Evolutionary conservation across 2,329 filamentous ascomycete genomes (phyloP), one percentile per base, ranked within the genome.

Genomic region (Colletotrichum sp.): DNA sequence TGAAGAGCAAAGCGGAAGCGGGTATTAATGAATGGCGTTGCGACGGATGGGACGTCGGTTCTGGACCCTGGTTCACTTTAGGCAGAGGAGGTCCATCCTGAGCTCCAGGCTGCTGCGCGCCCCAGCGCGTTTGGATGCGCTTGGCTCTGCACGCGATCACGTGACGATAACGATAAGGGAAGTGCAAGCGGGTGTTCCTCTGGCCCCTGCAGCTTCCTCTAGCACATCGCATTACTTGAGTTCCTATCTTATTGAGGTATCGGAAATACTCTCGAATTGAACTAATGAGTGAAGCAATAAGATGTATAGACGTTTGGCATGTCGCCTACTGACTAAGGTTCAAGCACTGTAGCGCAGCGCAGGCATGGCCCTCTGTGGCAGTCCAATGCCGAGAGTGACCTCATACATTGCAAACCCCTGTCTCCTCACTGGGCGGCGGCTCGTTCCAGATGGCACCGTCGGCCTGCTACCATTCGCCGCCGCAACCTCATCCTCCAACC

Each of bases 41-140:
- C 32, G 67, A 57, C 59, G 72, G 59, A 65, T 30, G 15, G 30
- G 70, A 64, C 44, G 30, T 64, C 57, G 29, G 44, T 27, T 34
- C 36, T 52, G 25, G 64, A 65, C 71, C 74, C 74, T 29, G 27
- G 74, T 52, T 76, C 49, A 69, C 16, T 73, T 74, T 76, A 76
- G 74, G 74, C 74, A 76, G 74, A 74, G 73, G 65, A 69, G 70
- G 65, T 69, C 64, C 74, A 73, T 73, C 39, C 19, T 59, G 49
- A 74, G 74, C 74, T 76, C 64, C 34, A 76, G 74, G 74, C 74
- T 76, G 44, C 74, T 65, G 36, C 74, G 73, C 73, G 73, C 70
- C 63, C 57, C 11, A 44, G 39, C 76, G 69, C 76, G 71, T 70
- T 52, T 30, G 67, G 39, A 25, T 59, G 27, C 29, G 64, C 7